These are phyloP conservation scores for Inga oerstediana DNA, from an alignment of 306 rosid species.

Conservation along the genomic window DNA sequence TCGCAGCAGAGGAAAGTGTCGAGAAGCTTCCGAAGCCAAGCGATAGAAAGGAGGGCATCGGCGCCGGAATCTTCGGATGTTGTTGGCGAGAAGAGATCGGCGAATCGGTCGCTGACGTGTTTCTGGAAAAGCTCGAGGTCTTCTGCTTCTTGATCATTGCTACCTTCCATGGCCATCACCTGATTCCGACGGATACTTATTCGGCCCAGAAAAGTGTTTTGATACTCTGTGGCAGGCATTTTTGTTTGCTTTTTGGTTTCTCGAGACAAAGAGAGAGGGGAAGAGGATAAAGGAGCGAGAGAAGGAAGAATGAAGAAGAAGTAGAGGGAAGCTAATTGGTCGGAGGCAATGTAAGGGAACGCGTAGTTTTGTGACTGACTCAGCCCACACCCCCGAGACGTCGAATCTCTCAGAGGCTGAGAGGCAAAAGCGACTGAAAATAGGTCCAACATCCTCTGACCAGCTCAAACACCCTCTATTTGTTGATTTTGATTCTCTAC, in stretches of 20 bases:
- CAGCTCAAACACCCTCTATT: background rate
- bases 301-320: constrained; percentile 6
- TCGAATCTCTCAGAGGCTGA: background rate
- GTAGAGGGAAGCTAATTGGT: background rate
- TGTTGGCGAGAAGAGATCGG: constrained; percentile 53
- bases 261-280: background rate
- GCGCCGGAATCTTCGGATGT: constrained; percentile 46
- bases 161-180: constrained; percentile 81
- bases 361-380: constrained; percentile 5
- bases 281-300: background rate
- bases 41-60: constrained; percentile 63
- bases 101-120: constrained; percentile 68
- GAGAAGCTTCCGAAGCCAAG: constrained; percentile 74
- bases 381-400: background rate
- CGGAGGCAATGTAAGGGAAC: constrained; percentile 10
- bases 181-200: constrained; percentile 93
- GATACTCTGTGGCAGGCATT: constrained; percentile 85
- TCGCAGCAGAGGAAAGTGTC: constrained; percentile 89
- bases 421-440: background rate
- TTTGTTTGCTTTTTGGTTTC: background rate
- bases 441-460: constrained; percentile 6
- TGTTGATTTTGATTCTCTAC: background rate
- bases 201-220: constrained; percentile 82
- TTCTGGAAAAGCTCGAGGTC: constrained; percentile 88
- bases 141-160: constrained; percentile 75